A percentile compares a stretch with the other conserved stretches of the same genome.
Conservation (phyloP, 2,329 filamentous ascomycete species). For the Plenodomus lindquistii region DNA sequence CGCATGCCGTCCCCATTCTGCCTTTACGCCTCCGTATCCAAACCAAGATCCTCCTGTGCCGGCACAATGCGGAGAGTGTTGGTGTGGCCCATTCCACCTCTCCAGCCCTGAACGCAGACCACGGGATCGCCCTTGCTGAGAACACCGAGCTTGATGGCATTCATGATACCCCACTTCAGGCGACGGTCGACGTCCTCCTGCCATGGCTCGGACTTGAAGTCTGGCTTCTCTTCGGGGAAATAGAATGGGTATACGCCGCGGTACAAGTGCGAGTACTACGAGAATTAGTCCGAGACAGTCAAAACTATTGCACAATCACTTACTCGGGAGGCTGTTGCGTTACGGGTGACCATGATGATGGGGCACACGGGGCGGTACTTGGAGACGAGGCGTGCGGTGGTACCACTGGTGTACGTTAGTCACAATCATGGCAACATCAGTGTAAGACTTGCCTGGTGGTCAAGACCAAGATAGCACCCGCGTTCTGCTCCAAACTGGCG, state of each 20-base stretch:
- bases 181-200: constrained; percentile 98
- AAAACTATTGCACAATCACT: constrained; percentile 26
- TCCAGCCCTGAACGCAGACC: constrained; percentile 87
- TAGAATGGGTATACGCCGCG: constrained; percentile 97
- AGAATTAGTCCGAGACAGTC: constrained; percentile 16
- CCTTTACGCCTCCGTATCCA: constrained; percentile 51
- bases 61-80: constrained; percentile 69
- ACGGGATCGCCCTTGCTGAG: constrained; percentile 73
- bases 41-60: constrained; percentile 54
- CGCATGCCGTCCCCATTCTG: constrained; percentile 5
- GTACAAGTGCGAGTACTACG: constrained; percentile 84
- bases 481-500: constrained; percentile 93
- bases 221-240: constrained; percentile 90
- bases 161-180: constrained; percentile 93
- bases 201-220: constrained; percentile 92
- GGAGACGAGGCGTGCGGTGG: constrained; percentile 91
- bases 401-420: constrained; percentile 62
- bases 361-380: constrained; percentile 99
- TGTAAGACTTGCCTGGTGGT: constrained; percentile 71
- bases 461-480: constrained; percentile 92
- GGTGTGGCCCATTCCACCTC: constrained; percentile 88
- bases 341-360: constrained; percentile 98
- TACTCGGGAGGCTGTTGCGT: constrained; percentile 74
- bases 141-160: constrained; percentile 81
- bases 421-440: constrained; percentile 2